Conservation (phyloP, 805 yeast genomes). For the Sugiyamaella valdiviana region DNA sequence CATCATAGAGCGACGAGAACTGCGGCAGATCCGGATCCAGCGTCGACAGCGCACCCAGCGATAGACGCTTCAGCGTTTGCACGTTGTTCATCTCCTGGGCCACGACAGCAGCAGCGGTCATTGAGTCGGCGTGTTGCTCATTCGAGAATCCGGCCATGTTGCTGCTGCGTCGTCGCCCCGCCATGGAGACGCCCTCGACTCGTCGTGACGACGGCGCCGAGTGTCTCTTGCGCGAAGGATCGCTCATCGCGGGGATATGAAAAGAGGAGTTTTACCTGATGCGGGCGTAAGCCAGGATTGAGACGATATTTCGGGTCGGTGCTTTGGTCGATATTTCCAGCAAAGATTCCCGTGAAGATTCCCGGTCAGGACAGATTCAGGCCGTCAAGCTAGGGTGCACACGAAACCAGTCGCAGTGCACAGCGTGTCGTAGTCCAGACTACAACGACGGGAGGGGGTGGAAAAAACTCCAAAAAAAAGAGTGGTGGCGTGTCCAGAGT, state of each 20-base stretch:
- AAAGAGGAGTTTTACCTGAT: too few species aligned
- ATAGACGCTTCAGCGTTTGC: conserved; percentile 37
- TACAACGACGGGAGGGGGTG: background rate
- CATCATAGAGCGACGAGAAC: conserved; percentile 4
- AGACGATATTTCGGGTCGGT: too few species aligned
- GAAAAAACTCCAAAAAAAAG: too few species aligned
- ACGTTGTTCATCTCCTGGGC: conserved; percentile 38
- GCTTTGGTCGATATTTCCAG: too few species aligned
- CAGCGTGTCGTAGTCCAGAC: background rate
- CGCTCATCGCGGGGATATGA: background rate
- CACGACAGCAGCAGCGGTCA: conserved; percentile 31
- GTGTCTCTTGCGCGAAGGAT: conserved; percentile 3
- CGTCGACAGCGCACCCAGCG: conserved; percentile 33
- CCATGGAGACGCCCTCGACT: background rate
- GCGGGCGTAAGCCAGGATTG: too few species aligned
- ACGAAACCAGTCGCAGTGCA: too few species aligned
- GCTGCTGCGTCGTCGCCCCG: background rate
- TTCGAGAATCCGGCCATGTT: background rate
- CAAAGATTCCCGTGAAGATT: too few species aligned
- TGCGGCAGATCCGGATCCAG: conserved; percentile 37
- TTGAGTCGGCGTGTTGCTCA: conserved; percentile 13
- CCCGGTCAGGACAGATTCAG: too few species aligned
- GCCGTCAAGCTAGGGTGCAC: too few species aligned
- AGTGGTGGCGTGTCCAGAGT: background rate
- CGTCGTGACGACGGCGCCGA: conserved; percentile 2